Conservation (phyloP, 805 yeast species). For the Lipomyces oligophaga region DNA sequence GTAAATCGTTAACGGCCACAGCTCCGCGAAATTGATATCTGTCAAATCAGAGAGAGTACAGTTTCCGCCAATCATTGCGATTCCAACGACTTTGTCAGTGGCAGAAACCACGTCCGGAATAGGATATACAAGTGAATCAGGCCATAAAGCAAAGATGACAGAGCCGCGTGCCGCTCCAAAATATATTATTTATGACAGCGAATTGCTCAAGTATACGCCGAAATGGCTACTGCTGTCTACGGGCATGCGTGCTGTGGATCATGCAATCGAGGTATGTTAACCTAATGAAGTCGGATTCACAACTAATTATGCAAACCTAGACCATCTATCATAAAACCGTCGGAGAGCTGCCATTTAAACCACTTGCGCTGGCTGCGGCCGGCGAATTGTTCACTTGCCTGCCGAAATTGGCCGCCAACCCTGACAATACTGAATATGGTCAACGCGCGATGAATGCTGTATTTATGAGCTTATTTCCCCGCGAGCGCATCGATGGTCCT, state of each 20-base stretch:
- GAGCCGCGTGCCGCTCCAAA: neutral
- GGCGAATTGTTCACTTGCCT: slow-evolving; percentile 1
- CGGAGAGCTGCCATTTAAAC: slow-evolving; percentile 6
- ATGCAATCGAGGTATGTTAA: slow-evolving; percentile 7
- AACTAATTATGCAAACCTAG: neutral
- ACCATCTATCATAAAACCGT: neutral
- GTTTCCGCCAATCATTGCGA: neutral
- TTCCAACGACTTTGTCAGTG: slow-evolving; percentile 5
- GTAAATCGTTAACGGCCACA: neutral
- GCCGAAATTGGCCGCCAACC: slow-evolving; percentile 4
- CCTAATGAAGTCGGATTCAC: neutral
- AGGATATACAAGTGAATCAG: slow-evolving; percentile 6
- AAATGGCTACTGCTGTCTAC: neutral
- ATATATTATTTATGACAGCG: slow-evolving; percentile 5
- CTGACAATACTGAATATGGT: neutral
- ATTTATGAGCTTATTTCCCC: slow-evolving; percentile 5
- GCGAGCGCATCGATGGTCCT: neutral
- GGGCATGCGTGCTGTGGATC: slow-evolving; percentile 8
- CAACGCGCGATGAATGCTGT: slow-evolving; percentile 1
- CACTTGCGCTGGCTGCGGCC: slow-evolving; percentile 3
- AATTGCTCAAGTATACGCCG: slow-evolving; percentile 6
- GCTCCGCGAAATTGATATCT: slow-evolving; percentile 6
- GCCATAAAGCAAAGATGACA: neutral
- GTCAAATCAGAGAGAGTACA: neutral
- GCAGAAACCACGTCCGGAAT: slow-evolving; percentile 9